phyloP scores from a whole-genome alignment of 2,329 filamentous ascomycete species.

The Botryosphaeria agaves region DNA sequence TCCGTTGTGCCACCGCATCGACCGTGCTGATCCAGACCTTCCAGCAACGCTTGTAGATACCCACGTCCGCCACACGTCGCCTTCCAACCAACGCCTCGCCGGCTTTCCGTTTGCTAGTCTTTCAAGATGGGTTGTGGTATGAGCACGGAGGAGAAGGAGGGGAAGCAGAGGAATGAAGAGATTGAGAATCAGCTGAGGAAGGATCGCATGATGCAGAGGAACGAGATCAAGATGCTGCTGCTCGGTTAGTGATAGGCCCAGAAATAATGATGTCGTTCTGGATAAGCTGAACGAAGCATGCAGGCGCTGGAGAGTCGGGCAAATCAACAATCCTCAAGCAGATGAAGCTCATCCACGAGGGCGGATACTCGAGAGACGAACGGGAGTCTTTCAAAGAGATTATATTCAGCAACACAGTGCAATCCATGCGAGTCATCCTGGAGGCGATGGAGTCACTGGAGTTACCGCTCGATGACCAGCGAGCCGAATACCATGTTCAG shows the following conservation, averaged over 20 bases:
- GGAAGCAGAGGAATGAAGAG: constrained; percentile 98
- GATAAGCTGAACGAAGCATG: constrained; percentile 13
- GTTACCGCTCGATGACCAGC: constrained; percentile 75
- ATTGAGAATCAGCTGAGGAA: constrained; percentile 98
- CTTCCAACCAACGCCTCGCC: too few species aligned
- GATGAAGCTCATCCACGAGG: constrained; percentile 99
- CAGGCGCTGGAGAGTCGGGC: constrained; percentile 93
- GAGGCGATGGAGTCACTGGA: constrained; percentile 53
- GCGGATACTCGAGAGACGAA: constrained; percentile 88
- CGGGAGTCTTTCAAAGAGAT: constrained; percentile 55
- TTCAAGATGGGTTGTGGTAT: constrained; percentile 99
- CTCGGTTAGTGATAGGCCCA: constrained; percentile 74
- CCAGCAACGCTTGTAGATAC: too few species aligned
- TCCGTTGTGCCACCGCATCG: too few species aligned
- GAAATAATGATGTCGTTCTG: too few species aligned
- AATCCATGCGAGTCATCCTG: constrained; percentile 53
- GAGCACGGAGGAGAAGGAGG: constrained; percentile 99
- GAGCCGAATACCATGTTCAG: constrained; percentile 93
- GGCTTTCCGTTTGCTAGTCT: too few species aligned
- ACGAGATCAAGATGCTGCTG: constrained; percentile 99
- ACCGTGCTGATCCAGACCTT: too few species aligned
- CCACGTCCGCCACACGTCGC: too few species aligned
- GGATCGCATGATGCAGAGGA: constrained; percentile 96
- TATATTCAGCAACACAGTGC: constrained; percentile 55
- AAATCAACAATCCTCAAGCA: constrained; percentile 92